Evolutionary conservation across 163 green algal species (phyloP).

Genomic region (Scenedesmus sp.): DNA sequence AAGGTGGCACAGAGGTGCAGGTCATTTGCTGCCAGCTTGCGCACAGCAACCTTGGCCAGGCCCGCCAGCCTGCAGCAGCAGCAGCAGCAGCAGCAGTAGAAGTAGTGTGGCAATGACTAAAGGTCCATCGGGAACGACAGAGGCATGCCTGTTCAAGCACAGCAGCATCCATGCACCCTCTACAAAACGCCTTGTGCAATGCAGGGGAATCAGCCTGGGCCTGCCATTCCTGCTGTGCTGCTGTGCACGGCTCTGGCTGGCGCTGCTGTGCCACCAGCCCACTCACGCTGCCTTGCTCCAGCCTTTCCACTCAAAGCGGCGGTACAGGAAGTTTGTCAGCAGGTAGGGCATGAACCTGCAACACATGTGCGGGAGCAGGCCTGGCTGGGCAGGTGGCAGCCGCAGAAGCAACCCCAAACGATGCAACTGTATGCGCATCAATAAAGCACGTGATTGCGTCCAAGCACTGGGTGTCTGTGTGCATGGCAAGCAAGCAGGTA

Average conservation of each 20-base stretch:
- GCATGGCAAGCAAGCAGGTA: too few species aligned
- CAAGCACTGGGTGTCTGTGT: too few species aligned
- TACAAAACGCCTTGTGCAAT: background rate
- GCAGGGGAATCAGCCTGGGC: background rate
- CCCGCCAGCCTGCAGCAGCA: background rate
- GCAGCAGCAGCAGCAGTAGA: background rate
- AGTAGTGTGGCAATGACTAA: too few species aligned
- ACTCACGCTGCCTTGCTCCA: slow-evolving; percentile 10
- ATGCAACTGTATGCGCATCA: too few species aligned
- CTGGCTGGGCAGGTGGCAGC: background rate
- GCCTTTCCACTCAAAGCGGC: background rate
- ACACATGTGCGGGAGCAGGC: background rate
- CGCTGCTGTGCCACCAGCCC: background rate
- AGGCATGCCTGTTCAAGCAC: background rate
- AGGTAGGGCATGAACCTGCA: slow-evolving; percentile 52
- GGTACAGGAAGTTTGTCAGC: slow-evolving; percentile 47
- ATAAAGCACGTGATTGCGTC: too few species aligned
- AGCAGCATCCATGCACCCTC: background rate
- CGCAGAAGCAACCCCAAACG: too few species aligned
- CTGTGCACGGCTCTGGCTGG: background rate
- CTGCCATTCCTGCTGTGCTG: too few species aligned
- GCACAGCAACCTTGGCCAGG: background rate
- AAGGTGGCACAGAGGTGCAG: slow-evolving; percentile 29
- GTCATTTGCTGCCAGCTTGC: background rate
- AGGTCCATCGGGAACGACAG: too few species aligned